These are phyloP conservation scores for Choanephora cucurbitarum DNA, from an alignment of 371 early-diverging fungal genomes.

Conservation along the genomic window DNA sequence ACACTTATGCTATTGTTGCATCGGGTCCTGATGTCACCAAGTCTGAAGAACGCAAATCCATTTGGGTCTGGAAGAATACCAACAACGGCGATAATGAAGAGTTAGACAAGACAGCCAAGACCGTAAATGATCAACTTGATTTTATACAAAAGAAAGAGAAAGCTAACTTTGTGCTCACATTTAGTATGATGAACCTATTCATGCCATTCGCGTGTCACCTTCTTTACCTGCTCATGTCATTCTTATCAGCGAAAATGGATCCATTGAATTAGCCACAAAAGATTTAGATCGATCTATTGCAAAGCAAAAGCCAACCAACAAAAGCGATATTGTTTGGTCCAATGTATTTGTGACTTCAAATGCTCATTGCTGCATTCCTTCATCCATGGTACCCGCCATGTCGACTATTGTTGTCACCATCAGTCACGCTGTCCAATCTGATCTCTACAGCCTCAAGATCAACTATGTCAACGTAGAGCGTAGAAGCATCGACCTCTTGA, in stretches of 20 bases:
- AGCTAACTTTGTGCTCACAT: too few species aligned
- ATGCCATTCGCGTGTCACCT: constrained; percentile 52
- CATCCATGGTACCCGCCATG: constrained; percentile 49
- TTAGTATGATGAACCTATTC: constrained; percentile 57
- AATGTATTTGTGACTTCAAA: constrained; percentile 49
- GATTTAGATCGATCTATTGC: constrained; percentile 54
- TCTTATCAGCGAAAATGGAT: constrained; percentile 53
- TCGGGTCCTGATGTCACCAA: constrained; percentile 57
- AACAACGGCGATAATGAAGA: constrained; percentile 26
- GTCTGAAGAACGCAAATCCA: constrained; percentile 50
- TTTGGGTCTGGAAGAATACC: constrained; percentile 60
- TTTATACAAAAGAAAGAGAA: too few species aligned
- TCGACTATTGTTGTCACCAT: constrained; percentile 52
- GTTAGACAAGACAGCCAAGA: constrained; percentile 31
- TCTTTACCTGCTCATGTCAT: constrained; percentile 52
- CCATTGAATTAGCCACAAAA: constrained; percentile 51
- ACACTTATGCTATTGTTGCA: constrained; percentile 58
- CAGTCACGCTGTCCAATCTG: constrained; percentile 19
- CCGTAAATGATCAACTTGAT: constrained; percentile 28
- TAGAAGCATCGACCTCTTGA: constrained; percentile 42
- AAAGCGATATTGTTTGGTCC: constrained; percentile 48
- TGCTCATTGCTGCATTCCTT: constrained; percentile 49
- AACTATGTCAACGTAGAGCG: constrained; percentile 56
- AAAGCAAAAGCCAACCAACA: constrained; percentile 26
- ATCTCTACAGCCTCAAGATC: constrained; percentile 33